Evolutionary conservation across 2,329 filamentous ascomycete genomes (phyloP), one percentile per base, ranked within the genome.

Genomic region (Myriosclerotinia scirpicola): DNA sequence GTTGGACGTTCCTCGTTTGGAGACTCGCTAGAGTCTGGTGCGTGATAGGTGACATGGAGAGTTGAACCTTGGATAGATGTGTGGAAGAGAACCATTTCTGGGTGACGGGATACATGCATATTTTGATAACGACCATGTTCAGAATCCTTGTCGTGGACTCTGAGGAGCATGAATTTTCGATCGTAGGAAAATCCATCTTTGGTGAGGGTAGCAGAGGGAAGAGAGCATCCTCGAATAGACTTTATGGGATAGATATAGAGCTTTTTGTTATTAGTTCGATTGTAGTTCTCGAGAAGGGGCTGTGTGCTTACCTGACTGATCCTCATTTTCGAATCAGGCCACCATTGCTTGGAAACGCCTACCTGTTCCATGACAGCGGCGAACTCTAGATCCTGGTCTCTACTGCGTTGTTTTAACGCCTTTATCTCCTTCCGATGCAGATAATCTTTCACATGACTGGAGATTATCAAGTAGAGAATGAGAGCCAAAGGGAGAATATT

Each of bases 191-290:
- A 81, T 17, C 90, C 89, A 69, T 86, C 83, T n/a, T 81, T 80
- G 6, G 83, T 84, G 56, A 91, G 77, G n/a, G 78, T 77, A 3
- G 87, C 82, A 0, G 78, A 76, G 5, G 80, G 67, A 42, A 92
- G 78, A 22, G 81, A 76, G 64, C 89, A 84, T 61, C 84, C 85
- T 46, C 87, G 85, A n/a, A 92, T 82, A 9, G 84, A 88, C 75
- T 92, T 92, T 78, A 92, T 87, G 53, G 90, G 89, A 76, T 92
- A 91, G 58, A 90, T 82, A 77, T 88, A 90, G 46, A 92, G 81
- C 85, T 88, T 69, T 55, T 12, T 34, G 4, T 17, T 8, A 12
- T 65, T n/a, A 52, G 50, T n/a, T 36, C 2, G 26, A 26, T 22
- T 30, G 30, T 6, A 1, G 14, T 6, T 17, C 38, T 38, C 5